These are phyloP conservation scores for Penium margaritaceum DNA, from an alignment of 139 green algal species.

Conservation along the genomic window DNA sequence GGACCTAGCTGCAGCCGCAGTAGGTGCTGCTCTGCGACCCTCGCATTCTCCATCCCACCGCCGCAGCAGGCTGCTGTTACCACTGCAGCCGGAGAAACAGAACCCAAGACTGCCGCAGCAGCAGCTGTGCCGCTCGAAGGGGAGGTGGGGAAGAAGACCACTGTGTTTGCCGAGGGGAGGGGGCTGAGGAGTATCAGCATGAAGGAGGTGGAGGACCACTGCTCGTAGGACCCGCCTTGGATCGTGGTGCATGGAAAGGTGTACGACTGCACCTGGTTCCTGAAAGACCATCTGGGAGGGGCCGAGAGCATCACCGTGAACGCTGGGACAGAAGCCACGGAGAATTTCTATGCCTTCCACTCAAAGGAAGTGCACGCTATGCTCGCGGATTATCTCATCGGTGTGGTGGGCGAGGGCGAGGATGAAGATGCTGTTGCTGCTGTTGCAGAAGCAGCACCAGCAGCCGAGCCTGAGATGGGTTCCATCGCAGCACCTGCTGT, in stretches of 20 bases:
- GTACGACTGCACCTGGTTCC: conserved; percentile 54
- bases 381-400: conserved; percentile 53
- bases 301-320: conserved; percentile 54
- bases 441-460: background rate
- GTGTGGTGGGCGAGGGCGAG: conserved; percentile 27
- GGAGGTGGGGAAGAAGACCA: no score
- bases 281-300: conserved; percentile 54
- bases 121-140: no score
- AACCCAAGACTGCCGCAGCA: no score
- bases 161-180: no score
- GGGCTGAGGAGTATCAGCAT: conserved; percentile 51
- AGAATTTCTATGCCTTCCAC: conserved; percentile 59
- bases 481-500: no score
- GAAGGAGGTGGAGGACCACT: conserved; percentile 70
- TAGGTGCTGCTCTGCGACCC: no score
- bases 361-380: conserved; percentile 43
- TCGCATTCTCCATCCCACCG: no score
- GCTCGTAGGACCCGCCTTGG: conserved; percentile 68
- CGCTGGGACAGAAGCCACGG: conserved; percentile 52
- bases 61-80: no score
- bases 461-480: background rate
- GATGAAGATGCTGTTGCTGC: background rate
- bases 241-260: conserved; percentile 81
- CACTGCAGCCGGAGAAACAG: no score
- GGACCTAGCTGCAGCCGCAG: no score